These are phyloP conservation scores for Ichthyophthirius multifiliis DNA, from an alignment of 169 alveolate genomes.

Conservation along the genomic window DNA sequence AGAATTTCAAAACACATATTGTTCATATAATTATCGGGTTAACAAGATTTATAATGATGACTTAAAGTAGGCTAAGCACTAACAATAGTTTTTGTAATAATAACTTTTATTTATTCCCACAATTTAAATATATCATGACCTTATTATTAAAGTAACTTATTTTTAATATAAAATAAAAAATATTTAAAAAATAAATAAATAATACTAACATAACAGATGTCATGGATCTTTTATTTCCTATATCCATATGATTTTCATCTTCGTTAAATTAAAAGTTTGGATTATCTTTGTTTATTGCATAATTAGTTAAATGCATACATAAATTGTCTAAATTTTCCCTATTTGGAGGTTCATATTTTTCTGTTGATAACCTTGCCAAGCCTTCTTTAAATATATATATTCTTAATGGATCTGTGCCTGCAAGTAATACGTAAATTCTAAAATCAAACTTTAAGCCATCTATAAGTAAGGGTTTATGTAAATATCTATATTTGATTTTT, in stretches of 20 bases:
- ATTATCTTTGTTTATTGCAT: constrained; percentile 68
- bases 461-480: constrained; percentile 65
- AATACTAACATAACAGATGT: constrained; percentile 29
- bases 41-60: constrained; percentile 64
- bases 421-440: constrained; percentile 67
- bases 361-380: constrained; percentile 73
- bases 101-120: constrained; percentile 40
- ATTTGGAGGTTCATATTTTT: constrained; percentile 56
- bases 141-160: constrained; percentile 23
- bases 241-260: constrained; percentile 47
- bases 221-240: constrained; percentile 68
- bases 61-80: constrained; percentile 56
- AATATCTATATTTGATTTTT: constrained; percentile 21
- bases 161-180: too few relatives aligned
- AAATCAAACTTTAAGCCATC: constrained; percentile 73
- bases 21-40: constrained; percentile 57
- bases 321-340: constrained; percentile 54
- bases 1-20: constrained; percentile 69
- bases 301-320: constrained; percentile 78
- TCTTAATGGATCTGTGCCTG: constrained; percentile 75
- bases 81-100: constrained; percentile 59
- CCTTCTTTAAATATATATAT: constrained; percentile 71
- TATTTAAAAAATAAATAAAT: neutral
- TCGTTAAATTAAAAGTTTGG: constrained; percentile 56
- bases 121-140: constrained; percentile 46